A percentile compares a stretch with the other conserved stretches of the same genome.
These are phyloP conservation scores for Colletotrichum falcatum DNA, from an alignment of 2,329 filamentous ascomycete genomes.

Conservation along the genomic window DNA sequence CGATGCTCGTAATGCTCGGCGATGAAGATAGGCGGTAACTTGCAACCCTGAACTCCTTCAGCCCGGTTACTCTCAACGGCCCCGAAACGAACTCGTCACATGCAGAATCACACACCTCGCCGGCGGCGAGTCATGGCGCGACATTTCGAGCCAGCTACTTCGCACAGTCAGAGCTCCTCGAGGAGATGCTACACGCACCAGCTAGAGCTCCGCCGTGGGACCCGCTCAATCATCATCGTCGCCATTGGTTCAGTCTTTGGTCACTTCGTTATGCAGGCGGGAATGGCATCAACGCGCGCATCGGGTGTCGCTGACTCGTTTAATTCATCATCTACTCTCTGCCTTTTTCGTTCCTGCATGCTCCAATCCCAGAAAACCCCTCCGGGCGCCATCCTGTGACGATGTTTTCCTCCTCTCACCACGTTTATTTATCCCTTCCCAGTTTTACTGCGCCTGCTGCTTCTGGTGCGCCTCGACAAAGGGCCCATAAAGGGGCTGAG, in stretches of 20 bases:
- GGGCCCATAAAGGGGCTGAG: slow-evolving; percentile 45
- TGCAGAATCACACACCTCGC: too few relatives aligned
- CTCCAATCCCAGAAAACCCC: not conserved
- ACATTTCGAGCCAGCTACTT: not conserved
- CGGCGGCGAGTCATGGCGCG: not conserved
- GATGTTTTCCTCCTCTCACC: slow-evolving; percentile 22
- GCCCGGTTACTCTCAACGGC: not conserved
- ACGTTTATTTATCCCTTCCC: too few relatives aligned
- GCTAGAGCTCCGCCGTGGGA: not conserved
- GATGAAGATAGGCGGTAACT: not conserved
- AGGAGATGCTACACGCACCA: not conserved
- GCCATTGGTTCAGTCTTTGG: not conserved
- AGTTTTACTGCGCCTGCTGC: slow-evolving; percentile 19
- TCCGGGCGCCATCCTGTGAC: slow-evolving; percentile 26
- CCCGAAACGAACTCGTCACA: not conserved
- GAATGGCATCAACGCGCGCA: not conserved
- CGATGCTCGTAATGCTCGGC: not conserved
- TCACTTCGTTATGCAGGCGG: not conserved
- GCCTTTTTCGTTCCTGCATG: not conserved
- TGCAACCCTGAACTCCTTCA: not conserved
- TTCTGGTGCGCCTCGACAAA: slow-evolving; percentile 32
- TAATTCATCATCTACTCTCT: not conserved
- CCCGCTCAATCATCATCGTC: not conserved
- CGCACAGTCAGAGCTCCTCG: not conserved
- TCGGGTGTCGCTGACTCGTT: not conserved